phyloP scores from a whole-genome alignment of 1,139 yeast species.

The Zygosaccharomyces pseudobailii region DNA sequence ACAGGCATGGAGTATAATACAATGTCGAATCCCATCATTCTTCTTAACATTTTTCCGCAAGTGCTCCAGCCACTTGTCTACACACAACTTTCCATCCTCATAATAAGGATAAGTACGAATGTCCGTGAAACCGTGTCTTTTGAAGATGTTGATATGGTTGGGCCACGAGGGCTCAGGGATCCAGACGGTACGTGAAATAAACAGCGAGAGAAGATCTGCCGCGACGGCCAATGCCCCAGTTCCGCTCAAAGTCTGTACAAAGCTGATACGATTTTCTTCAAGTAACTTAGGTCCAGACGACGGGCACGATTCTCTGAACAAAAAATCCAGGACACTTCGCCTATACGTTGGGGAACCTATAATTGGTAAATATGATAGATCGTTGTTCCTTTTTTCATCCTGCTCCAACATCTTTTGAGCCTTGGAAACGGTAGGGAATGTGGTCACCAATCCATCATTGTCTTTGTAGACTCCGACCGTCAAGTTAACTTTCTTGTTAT shows the following conservation, averaged over 20 bases:
- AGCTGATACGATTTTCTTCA: slow-evolving; percentile 46
- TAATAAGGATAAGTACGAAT: slow-evolving; percentile 49
- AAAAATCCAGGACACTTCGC: slow-evolving; percentile 61
- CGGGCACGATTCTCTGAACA: slow-evolving; percentile 53
- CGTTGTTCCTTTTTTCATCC: slow-evolving; percentile 47
- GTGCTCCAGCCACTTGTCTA: slow-evolving; percentile 45
- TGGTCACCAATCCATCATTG: slow-evolving; percentile 78
- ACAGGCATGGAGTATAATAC: slow-evolving; percentile 83
- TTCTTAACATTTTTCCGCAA: slow-evolving; percentile 43
- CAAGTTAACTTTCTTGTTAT: slow-evolving; percentile 70
- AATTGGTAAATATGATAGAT: slow-evolving; percentile 52
- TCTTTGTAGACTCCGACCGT: slow-evolving; percentile 95
- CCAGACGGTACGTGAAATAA: slow-evolving; percentile 50
- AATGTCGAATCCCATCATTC: slow-evolving; percentile 22
- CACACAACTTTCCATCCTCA: slow-evolving; percentile 48
- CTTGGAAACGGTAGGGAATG: slow-evolving; percentile 71
- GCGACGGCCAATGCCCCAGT: slow-evolving; percentile 93
- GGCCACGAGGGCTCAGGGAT: slow-evolving; percentile 94
- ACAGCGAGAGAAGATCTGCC: slow-evolving; percentile 58
- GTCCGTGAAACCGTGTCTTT: slow-evolving; percentile 28
- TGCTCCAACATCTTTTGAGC: slow-evolving; percentile 46
- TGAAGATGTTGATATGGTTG: slow-evolving; percentile 68
- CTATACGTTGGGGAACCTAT: slow-evolving; percentile 69
- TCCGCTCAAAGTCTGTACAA: slow-evolving; percentile 86
- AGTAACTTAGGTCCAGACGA: slow-evolving; percentile 30